These are phyloP conservation scores for Dioscorea alata DNA, from an alignment of 106 monocot species.

Conservation along the genomic window DNA sequence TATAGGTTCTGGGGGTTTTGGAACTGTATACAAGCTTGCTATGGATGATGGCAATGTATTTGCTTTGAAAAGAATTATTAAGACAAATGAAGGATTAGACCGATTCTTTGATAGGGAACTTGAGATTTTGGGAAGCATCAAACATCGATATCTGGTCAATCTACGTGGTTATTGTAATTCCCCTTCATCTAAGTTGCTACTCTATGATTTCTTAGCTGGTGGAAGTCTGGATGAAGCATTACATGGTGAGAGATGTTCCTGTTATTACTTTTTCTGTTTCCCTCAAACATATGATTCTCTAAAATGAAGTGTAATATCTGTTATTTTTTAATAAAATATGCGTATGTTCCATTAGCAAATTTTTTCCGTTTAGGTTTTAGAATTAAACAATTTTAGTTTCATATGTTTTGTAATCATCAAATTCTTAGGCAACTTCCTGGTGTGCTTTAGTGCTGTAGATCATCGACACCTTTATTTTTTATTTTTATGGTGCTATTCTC, in stretches of 20 bases:
- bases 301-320: too few species aligned
- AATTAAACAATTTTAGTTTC: too few species aligned
- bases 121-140: constrained; percentile 96
- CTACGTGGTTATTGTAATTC: constrained; percentile 97
- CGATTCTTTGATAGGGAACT: constrained; percentile 93
- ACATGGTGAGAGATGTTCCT: constrained; percentile 53
- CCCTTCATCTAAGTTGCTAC: constrained; percentile 76
- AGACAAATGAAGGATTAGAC: constrained; percentile 74
- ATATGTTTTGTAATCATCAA: too few species aligned
- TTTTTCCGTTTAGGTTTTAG: too few species aligned
- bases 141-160: constrained; percentile 97
- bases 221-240: constrained; percentile 92
- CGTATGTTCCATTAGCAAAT: too few species aligned
- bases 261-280: neutral
- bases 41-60: constrained; percentile 97
- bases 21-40: constrained; percentile 85
- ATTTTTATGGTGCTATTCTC: too few species aligned
- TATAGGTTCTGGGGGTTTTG: constrained; percentile 90
- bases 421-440: too few species aligned
- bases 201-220: constrained; percentile 89
- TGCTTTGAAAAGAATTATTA: constrained; percentile 94
- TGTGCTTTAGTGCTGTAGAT: too few species aligned
- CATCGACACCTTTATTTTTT: too few species aligned
- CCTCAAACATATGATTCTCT: neutral
- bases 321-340: too few species aligned